Evolutionary conservation across 2,329 filamentous ascomycete species (phyloP).

Genomic region (Helminthosporium solani): DNA sequence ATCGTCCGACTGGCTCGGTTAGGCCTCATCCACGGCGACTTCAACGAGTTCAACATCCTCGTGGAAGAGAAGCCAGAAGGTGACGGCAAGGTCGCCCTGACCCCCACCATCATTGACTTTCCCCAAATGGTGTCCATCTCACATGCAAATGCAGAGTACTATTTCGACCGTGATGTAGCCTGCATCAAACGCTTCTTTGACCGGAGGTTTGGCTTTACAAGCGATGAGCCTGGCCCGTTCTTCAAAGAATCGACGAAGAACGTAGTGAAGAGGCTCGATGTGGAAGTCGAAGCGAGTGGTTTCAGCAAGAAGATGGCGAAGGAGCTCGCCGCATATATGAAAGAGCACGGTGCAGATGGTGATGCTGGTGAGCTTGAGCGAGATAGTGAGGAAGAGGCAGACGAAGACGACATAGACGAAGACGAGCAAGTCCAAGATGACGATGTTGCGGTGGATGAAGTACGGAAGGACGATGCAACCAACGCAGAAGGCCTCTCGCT

Average conservation of each 20-base stretch:
- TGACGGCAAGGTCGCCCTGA: constrained; percentile 54
- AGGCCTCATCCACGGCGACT: constrained; percentile 95
- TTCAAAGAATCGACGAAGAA: constrained; percentile 81
- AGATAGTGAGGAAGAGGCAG: constrained; percentile 22
- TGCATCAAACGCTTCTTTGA: constrained; percentile 96
- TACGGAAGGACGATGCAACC: background rate
- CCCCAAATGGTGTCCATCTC: constrained; percentile 98
- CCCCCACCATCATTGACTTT: constrained; percentile 92
- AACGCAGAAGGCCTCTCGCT: constrained; percentile 15
- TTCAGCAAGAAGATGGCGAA: constrained; percentile 97
- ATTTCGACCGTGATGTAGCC: constrained; percentile 93
- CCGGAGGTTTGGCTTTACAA: constrained; percentile 82
- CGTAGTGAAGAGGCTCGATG: constrained; percentile 72
- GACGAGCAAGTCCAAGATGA: constrained; percentile 8
- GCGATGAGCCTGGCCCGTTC: constrained; percentile 78
- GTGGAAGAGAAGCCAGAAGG: constrained; percentile 68
- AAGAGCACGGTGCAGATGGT: constrained; percentile 63
- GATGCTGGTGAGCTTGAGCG: constrained; percentile 46
- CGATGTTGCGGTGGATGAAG: constrained; percentile 2
- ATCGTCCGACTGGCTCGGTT: constrained; percentile 81
- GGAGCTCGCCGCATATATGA: constrained; percentile 88
- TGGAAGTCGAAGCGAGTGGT: constrained; percentile 85
- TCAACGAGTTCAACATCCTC: constrained; percentile 98
- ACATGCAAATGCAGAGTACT: constrained; percentile 90
- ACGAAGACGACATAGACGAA: constrained; percentile 13